These are phyloP conservation scores for Myriosclerotinia scirpicola DNA, from an alignment of 2,329 filamentous ascomycete species.

Conservation along the genomic window DNA sequence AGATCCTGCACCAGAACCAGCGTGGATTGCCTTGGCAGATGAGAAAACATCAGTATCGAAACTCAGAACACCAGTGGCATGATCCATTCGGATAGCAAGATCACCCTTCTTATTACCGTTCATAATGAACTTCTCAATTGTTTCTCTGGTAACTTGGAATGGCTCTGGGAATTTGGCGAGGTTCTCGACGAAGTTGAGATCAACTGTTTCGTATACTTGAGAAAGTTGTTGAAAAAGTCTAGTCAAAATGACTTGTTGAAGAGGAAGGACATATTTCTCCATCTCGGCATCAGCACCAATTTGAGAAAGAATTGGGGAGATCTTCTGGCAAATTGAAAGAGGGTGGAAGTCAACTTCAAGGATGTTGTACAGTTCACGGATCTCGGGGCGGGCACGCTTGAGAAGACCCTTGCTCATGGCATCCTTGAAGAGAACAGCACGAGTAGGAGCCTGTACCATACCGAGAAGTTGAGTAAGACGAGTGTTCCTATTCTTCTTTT, in stretches of 20 bases:
- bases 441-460: conserved; percentile 86
- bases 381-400: conserved; percentile 89
- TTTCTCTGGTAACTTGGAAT: conserved; percentile 85
- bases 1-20: conserved; percentile 80
- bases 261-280: conserved; percentile 92
- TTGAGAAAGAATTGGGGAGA: conserved; percentile 90
- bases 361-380: conserved; percentile 96
- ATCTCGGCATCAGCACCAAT: conserved; percentile 94
- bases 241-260: conserved; percentile 98
- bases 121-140: conserved; percentile 99
- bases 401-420: conserved; percentile 92
- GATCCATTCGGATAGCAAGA: conserved; percentile 91
- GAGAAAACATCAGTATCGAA: conserved; percentile 99
- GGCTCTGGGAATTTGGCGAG: conserved; percentile 95
- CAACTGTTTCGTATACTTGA: conserved; percentile 97
- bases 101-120: conserved; percentile 99
- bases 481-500: conserved; percentile 97
- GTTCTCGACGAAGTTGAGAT: conserved; percentile 88
- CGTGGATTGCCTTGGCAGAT: conserved; percentile 86
- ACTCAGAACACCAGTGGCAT: conserved; percentile 90
- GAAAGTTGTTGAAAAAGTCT: conserved; percentile 98
- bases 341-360: conserved; percentile 99
- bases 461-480: conserved; percentile 93
- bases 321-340: conserved; percentile 98
- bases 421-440: conserved; percentile 91